These are phyloP conservation scores for Cerioporus squamosus DNA, from an alignment of 1,284 basidiomycete species.

Conservation along the genomic window DNA sequence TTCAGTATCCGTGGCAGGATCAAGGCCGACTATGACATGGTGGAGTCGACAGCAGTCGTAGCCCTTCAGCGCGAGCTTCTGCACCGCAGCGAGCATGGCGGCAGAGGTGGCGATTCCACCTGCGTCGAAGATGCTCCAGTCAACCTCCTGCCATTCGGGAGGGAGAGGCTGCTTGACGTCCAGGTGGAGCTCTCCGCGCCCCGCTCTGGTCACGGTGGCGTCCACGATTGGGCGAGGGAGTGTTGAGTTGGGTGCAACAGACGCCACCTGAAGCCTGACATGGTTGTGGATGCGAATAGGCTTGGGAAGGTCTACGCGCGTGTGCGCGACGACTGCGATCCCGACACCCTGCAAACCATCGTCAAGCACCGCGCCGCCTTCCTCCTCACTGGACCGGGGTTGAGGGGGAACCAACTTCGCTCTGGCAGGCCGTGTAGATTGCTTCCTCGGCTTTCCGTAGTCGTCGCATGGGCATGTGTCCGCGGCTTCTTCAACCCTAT, in stretches of 20 bases:
- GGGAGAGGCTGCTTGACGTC: conserved; percentile 58
- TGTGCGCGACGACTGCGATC: conserved; percentile 49
- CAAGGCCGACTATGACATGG: conserved; percentile 44
- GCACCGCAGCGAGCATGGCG: conserved; percentile 66
- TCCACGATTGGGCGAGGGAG: conserved; percentile 50
- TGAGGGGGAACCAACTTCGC: conserved; percentile 24
- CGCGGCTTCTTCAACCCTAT: conserved; percentile 65
- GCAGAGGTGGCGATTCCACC: conserved; percentile 63
- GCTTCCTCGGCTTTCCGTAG: conserved; percentile 45
- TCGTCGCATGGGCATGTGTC: conserved; percentile 69
- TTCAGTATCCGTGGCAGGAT: neutral
- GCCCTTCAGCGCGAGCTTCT: conserved; percentile 47
- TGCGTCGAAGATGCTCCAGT: conserved; percentile 67
- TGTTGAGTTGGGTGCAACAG: conserved; percentile 54
- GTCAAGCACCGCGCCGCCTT: neutral
- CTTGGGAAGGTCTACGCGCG: conserved; percentile 56
- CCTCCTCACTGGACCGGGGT: neutral
- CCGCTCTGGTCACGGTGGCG: conserved; percentile 53
- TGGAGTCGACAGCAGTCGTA: conserved; percentile 54
- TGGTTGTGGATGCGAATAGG: conserved; percentile 62
- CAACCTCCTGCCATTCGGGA: conserved; percentile 57
- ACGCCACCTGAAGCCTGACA: conserved; percentile 61
- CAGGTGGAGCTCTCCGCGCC: conserved; percentile 57
- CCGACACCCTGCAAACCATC: conserved; percentile 29
- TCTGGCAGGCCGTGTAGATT: conserved; percentile 20